Percentiles rank a stretch among this genome's conserved stretches.
phyloP scores from a whole-genome alignment of 495 filamentous ascomycete genomes.

The Penicillium bovifimosum region DNA sequence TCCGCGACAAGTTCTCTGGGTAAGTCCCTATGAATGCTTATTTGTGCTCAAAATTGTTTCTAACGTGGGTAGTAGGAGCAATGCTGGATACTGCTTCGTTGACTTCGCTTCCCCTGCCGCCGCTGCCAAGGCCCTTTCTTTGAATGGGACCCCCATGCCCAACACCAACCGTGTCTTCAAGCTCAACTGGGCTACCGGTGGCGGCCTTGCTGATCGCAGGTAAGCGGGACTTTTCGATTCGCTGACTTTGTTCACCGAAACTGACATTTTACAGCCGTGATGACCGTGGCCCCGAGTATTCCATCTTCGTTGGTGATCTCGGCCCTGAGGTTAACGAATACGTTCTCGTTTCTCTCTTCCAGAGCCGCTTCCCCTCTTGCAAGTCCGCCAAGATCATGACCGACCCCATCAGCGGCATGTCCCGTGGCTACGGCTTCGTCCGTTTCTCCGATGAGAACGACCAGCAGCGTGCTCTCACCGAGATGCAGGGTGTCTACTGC shows the following conservation, averaged over 20 bases:
- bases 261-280: constrained; percentile 55
- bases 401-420: constrained; percentile 95
- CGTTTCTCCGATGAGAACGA: constrained; percentile 92
- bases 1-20: constrained; percentile 99
- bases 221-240: constrained; percentile 39
- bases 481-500: constrained; percentile 99
- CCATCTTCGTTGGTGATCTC: constrained; percentile 96
- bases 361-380: constrained; percentile 91
- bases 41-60: constrained; percentile 23
- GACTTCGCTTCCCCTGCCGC: constrained; percentile 82
- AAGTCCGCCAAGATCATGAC: constrained; percentile 99
- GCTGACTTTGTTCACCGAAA: not conserved
- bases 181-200: constrained; percentile 98
- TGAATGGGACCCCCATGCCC: constrained; percentile 88
- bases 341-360: constrained; percentile 93
- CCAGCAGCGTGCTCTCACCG: constrained; percentile 87
- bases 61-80: constrained; percentile 63
- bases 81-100: constrained; percentile 98
- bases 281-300: constrained; percentile 92
- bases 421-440: constrained; percentile 96
- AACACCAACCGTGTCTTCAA: constrained; percentile 96
- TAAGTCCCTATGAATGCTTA: constrained; percentile 43
- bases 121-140: constrained; percentile 79
- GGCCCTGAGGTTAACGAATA: constrained; percentile 99
- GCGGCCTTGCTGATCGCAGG: constrained; percentile 90